A percentile compares a stretch with the other conserved stretches of the same genome.
These are phyloP conservation scores for Canavalia ensiformis DNA, from an alignment of 306 rosid species.

Conservation along the genomic window DNA sequence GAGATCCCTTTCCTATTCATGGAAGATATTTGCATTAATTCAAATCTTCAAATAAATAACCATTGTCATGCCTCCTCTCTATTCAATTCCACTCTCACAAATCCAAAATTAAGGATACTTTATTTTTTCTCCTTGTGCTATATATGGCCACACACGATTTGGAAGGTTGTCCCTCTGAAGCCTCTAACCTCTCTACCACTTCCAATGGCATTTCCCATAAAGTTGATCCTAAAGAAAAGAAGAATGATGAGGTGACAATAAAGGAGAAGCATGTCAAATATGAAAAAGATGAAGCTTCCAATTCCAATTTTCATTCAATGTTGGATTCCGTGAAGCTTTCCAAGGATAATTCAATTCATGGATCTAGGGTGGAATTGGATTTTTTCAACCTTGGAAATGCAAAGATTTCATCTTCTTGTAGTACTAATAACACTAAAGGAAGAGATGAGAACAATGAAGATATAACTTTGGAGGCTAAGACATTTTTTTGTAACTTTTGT, in stretches of 20 bases:
- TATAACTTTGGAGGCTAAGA: slow-evolving; percentile 42
- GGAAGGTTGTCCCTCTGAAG: slow-evolving; percentile 46
- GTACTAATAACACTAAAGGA: neutral
- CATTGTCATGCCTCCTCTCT: neutral
- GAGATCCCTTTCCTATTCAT: neutral
- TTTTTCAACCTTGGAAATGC: slow-evolving; percentile 43
- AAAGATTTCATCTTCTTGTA: slow-evolving; percentile 20
- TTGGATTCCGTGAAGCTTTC: slow-evolving; percentile 58
- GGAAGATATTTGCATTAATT: neutral
- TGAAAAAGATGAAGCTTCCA: slow-evolving; percentile 32
- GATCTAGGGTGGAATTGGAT: slow-evolving; percentile 44
- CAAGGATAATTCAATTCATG: slow-evolving; percentile 23
- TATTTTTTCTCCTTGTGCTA: neutral
- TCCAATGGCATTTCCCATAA: slow-evolving; percentile 24
- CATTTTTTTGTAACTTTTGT: slow-evolving; percentile 74
- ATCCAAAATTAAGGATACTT: neutral
- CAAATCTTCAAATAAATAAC: slow-evolving; percentile 13
- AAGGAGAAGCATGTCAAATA: slow-evolving; percentile 28
- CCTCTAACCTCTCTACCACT: slow-evolving; percentile 60
- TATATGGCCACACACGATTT: slow-evolving; percentile 50
- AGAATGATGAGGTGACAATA: neutral
- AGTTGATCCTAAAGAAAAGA: neutral
- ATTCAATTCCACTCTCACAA: neutral
- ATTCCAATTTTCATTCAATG: slow-evolving; percentile 34
- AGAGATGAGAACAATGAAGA: slow-evolving; percentile 10